These are phyloP conservation scores for Neurospora sp. DNA, from an alignment of 495 filamentous ascomycete species.

Conservation along the genomic window DNA sequence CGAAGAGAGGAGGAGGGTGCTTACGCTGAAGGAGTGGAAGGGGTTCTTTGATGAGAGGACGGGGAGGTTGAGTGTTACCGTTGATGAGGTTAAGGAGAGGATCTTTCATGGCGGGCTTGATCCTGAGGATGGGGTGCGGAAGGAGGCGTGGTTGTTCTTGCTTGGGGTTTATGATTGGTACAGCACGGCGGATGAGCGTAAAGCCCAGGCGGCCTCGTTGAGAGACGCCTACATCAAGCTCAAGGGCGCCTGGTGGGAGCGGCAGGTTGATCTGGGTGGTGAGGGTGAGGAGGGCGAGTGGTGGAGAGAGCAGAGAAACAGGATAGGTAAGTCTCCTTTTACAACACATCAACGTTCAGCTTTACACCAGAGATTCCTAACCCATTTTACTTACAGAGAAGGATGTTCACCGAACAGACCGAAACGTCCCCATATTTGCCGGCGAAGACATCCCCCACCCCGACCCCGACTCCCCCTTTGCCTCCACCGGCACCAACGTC, in stretches of 20 bases:
- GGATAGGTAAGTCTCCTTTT: slow-evolving; percentile 62
- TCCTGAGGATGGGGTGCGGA: slow-evolving; percentile 79
- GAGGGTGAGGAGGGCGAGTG: slow-evolving; percentile 73
- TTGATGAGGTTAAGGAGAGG: slow-evolving; percentile 88
- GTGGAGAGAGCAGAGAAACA: slow-evolving; percentile 88
- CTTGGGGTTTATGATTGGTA: slow-evolving; percentile 89
- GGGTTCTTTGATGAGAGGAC: slow-evolving; percentile 66
- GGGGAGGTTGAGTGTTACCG: slow-evolving; percentile 65
- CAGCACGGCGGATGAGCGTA: slow-evolving; percentile 69
- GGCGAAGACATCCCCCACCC: slow-evolving; percentile 98
- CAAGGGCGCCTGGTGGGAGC: slow-evolving; percentile 95
- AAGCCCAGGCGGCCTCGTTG: slow-evolving; percentile 69
- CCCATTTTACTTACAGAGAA: slow-evolving; percentile 59
- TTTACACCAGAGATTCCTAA: slow-evolving; percentile 3
- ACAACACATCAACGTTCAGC: background rate
- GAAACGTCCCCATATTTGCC: slow-evolving; percentile 82
- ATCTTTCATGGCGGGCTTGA: slow-evolving; percentile 93
- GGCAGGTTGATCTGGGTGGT: slow-evolving; percentile 70
- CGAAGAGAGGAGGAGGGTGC: slow-evolving; percentile 61
- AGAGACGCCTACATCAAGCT: slow-evolving; percentile 89
- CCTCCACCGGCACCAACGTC: slow-evolving; percentile 83
- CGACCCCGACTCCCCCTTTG: slow-evolving; percentile 92
- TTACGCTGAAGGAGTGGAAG: slow-evolving; percentile 81
- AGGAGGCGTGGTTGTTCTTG: slow-evolving; percentile 94
- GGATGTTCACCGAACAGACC: slow-evolving; percentile 94